Evolutionary conservation across 495 filamentous ascomycete genomes (phyloP).

Genomic region (Daldinia concentrica): DNA sequence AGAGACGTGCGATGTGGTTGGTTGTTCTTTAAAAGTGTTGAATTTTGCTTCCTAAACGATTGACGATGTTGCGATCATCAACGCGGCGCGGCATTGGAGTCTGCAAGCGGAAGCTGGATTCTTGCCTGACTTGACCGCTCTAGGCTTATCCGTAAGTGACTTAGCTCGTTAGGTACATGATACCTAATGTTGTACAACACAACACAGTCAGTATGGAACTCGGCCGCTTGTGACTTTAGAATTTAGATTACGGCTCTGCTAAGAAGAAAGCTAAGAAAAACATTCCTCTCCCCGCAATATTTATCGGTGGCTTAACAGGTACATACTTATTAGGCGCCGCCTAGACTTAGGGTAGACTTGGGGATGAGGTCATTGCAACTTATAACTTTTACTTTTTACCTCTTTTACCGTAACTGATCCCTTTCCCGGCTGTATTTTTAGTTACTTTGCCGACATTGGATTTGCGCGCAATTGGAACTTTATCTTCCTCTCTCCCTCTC

Average conservation of each 20-base stretch:
- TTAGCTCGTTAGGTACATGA: conserved; percentile 13
- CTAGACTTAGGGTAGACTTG: conserved; percentile 10
- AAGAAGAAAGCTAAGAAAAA: neutral
- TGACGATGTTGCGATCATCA: conserved; percentile 31
- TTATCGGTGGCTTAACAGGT: neutral
- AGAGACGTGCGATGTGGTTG: neutral
- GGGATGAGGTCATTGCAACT: conserved; percentile 42
- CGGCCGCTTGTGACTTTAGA: neutral
- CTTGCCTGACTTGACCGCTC: conserved; percentile 37
- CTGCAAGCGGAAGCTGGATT: conserved; percentile 38
- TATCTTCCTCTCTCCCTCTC: neutral
- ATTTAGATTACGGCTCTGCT: neutral
- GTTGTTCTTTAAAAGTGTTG: conserved; percentile 6
- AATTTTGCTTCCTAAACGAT: conserved; percentile 11
- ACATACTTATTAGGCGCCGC: neutral
- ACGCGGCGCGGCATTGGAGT: conserved; percentile 11
- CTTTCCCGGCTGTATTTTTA: conserved; percentile 35
- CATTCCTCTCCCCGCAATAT: neutral
- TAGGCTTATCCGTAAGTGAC: conserved; percentile 13
- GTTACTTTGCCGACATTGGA: conserved; percentile 19
- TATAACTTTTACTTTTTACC: neutral
- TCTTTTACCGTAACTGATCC: conserved; percentile 1
- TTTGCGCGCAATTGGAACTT: conserved; percentile 10
- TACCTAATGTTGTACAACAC: conserved; percentile 1
- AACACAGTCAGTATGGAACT: neutral